phyloP scores from a whole-genome alignment of 768 basidiomycete species.

The Thelephora ganbajun region DNA sequence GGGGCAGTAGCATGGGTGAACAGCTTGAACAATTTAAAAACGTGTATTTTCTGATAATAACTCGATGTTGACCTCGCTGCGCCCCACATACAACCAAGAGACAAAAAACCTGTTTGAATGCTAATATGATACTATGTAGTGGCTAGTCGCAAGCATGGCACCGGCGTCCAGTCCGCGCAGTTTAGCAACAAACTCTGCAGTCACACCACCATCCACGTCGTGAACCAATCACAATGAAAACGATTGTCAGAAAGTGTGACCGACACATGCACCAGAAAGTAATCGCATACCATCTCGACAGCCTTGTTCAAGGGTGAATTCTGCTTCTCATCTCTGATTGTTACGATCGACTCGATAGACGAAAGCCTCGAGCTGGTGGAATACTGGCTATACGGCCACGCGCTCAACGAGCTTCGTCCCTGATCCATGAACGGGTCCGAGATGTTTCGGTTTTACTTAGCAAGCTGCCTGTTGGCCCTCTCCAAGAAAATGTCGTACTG shows the following conservation, averaged over 20 bases:
- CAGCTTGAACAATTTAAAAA: no score
- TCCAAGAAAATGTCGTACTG: conserved; percentile 49
- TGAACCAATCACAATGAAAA: conserved; percentile 42
- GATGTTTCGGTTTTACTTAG: conserved; percentile 58
- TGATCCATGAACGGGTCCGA: conserved; percentile 82
- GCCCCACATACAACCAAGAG: conserved; percentile 4
- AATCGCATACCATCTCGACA: conserved; percentile 56
- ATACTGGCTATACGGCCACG: conserved; percentile 59
- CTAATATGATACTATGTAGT: conserved; percentile 81
- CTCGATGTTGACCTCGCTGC: no score
- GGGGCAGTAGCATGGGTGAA: no score
- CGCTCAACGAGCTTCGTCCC: conserved; percentile 1
- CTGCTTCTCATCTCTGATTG: conserved; percentile 82
- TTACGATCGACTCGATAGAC: conserved; percentile 83
- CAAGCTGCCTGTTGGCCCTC: conserved; percentile 73
- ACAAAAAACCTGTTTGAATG: conserved; percentile 58
- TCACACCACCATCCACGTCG: conserved; percentile 90
- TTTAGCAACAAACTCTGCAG: conserved; percentile 78
- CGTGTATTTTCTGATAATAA: no score
- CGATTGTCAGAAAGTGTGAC: not conserved
- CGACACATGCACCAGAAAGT: not conserved
- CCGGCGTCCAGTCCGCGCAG: conserved; percentile 65
- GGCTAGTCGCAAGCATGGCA: conserved; percentile 83
- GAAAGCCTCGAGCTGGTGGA: conserved; percentile 65
- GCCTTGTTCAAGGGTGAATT: conserved; percentile 91